A percentile compares a stretch with the other conserved stretches of the same genome.
phyloP scores from a whole-genome alignment of 164 flowering plant species.

The Nymphaea colorata region DNA sequence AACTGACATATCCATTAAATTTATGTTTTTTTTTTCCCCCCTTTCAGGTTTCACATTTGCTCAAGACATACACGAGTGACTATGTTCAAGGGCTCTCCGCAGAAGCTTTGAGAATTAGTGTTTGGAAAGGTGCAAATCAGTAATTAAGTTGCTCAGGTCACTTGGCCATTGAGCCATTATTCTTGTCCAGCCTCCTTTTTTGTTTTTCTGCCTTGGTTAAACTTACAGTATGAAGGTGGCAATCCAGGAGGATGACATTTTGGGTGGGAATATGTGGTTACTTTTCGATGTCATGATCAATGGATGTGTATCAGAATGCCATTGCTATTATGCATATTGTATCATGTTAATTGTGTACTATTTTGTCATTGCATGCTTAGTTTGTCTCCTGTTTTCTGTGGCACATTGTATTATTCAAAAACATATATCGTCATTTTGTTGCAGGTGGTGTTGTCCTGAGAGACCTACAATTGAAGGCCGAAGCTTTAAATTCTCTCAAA shows the following conservation, averaged over 20 bases:
- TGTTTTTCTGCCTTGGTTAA: neutral
- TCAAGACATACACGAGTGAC: conserved; percentile 87
- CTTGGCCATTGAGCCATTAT: neutral
- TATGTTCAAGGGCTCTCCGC: conserved; percentile 91
- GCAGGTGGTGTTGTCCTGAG: conserved; percentile 93
- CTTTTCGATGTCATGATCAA: too few relatives aligned
- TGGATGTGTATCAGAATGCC: too few relatives aligned
- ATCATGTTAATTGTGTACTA: neutral
- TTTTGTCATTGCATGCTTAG: neutral
- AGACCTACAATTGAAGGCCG: conserved; percentile 93
- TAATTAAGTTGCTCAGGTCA: neutral
- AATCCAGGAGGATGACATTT: too few relatives aligned
- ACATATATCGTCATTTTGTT: neutral
- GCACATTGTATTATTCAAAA: neutral
- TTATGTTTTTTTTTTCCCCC: neutral
- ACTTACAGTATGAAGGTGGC: neutral
- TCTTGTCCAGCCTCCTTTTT: neutral
- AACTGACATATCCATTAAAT: neutral
- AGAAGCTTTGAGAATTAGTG: conserved; percentile 90
- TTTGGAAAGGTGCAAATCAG: conserved; percentile 70
- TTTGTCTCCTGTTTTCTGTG: neutral
- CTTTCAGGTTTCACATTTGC: conserved; percentile 78
- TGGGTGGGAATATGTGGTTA: too few relatives aligned
- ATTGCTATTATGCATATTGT: neutral
- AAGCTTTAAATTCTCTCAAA: conserved; percentile 78